Base-by-base conservation (phyloP, 495 filamentous ascomycete species). In the Parathielavia appendiculata region DNA sequence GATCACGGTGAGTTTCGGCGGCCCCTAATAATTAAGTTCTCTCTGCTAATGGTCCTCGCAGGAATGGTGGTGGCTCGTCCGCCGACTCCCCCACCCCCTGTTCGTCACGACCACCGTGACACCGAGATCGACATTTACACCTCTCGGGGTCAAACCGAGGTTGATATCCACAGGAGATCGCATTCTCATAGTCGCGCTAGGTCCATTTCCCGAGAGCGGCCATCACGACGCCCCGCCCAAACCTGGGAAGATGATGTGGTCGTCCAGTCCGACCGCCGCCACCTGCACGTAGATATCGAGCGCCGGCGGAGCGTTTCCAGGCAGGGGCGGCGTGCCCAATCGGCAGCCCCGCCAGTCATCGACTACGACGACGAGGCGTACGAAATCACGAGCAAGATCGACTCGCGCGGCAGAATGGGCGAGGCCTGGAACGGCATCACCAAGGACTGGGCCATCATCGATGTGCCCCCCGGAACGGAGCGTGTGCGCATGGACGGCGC, bases 401-500 rank as follows among this genome's bases (percentile, higher is more conserved):
- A 80, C 44, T 75, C 85, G 19, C 77, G 85, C 12, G 81, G 75
- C 34, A 80, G 78, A 60, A 79, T 82, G 62, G 86, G 85, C 52
- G 86, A 90, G 73, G 86, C 83, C 22, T 79, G 73, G 59, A 78
- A 85, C 64, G 86, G 86, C 55, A 81, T 78, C 26, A 90, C 86
- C 40, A 81, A 76, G 61, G 83, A 88, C 65, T 91, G 88, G 83
- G 76, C 80, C 51, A 88, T 91, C 55, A 82, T 91, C 20, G 88
- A 92, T 69, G 86, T 92, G 32, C 88, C 88, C 6, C 86, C 87
- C 14, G 88, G 88, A 53, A 92, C 87, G 0, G 82, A 86, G 68
- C 77, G 86, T 40, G 87, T 92, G 44, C 76, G 76, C 40, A 85
- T 92, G 81, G 86, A 92, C 64, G 86, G 87, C 57, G 77, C 80